Percentiles rank a stretch among this genome's conserved stretches.
phyloP scores from a whole-genome alignment of 2,329 filamentous ascomycete genomes.

The Cryphonectria radicalis region DNA sequence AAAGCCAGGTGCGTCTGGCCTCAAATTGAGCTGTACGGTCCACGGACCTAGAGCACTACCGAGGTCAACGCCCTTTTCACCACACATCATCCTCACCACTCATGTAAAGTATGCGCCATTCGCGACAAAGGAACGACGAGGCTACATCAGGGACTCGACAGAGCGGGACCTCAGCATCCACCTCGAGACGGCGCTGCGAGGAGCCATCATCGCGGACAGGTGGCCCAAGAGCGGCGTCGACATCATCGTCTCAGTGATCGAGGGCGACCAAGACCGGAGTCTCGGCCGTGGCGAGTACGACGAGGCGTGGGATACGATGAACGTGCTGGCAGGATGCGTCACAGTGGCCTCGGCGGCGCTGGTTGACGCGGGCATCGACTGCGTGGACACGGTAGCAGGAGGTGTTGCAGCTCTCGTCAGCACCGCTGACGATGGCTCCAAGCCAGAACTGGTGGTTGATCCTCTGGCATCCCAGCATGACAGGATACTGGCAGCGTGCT shows the following conservation, averaged over 20 bases:
- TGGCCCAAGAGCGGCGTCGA: slow-evolving; percentile 99
- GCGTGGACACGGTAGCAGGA: slow-evolving; percentile 85
- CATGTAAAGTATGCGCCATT: slow-evolving; percentile 98
- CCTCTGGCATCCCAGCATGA: slow-evolving; percentile 81
- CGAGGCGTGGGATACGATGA: slow-evolving; percentile 86
- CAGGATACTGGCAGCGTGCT: slow-evolving; percentile 79
- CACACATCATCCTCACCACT: slow-evolving; percentile 87
- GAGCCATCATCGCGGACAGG: slow-evolving; percentile 87
- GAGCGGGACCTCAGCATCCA: slow-evolving; percentile 92
- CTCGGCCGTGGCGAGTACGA: slow-evolving; percentile 53
- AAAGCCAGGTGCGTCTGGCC: slow-evolving; percentile 51
- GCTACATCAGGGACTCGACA: slow-evolving; percentile 82
- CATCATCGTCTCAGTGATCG: slow-evolving; percentile 87
- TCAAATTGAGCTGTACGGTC: slow-evolving; percentile 92
- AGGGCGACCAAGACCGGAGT: slow-evolving; percentile 82
- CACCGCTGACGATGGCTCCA: slow-evolving; percentile 38
- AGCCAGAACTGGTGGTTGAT: slow-evolving; percentile 69
- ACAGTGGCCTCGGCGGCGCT: slow-evolving; percentile 92
- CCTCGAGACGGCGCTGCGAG: slow-evolving; percentile 86
- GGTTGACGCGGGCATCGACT: slow-evolving; percentile 94
- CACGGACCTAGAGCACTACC: slow-evolving; percentile 92
- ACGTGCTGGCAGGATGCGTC: slow-evolving; percentile 87
- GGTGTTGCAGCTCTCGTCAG: slow-evolving; percentile 82
- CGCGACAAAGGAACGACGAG: slow-evolving; percentile 78
- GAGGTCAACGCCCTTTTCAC: slow-evolving; percentile 86